Conservation (phyloP, 2,329 filamentous ascomycete species). For the Penicillium sp. region DNA sequence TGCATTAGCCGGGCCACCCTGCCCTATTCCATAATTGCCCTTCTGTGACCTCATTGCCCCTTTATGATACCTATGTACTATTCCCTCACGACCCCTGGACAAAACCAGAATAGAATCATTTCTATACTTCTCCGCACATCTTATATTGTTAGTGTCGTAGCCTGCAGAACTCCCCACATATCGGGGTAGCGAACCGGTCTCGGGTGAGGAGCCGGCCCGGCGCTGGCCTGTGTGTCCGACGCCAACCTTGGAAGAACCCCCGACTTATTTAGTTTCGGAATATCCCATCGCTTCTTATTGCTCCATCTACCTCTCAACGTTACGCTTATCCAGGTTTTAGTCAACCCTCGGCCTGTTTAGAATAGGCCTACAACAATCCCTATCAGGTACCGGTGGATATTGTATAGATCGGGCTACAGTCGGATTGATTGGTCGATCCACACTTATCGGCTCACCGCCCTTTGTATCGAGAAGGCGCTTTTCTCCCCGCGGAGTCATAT, state of each 20-base stretch:
- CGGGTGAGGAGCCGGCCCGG: constrained; percentile 4
- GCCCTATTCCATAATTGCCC: constrained; percentile 11
- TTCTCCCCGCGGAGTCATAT: constrained; percentile 17
- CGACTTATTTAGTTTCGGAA: neutral
- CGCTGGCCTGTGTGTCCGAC: neutral
- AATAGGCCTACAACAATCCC: neutral
- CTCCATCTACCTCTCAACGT: no score
- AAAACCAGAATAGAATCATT: constrained; percentile 10
- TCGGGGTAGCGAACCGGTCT: constrained; percentile 6
- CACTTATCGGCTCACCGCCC: constrained; percentile 33
- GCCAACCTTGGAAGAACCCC: neutral
- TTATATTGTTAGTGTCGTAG: neutral
- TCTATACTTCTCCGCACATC: neutral
- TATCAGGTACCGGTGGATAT: neutral
- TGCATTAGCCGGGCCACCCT: constrained; percentile 16
- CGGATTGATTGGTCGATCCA: constrained; percentile 20
- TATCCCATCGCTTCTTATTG: neutral
- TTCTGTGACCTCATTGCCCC: neutral
- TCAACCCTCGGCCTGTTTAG: neutral
- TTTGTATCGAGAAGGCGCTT: constrained; percentile 19
- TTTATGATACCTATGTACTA: constrained; percentile 15
- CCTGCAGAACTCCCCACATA: constrained; percentile 5
- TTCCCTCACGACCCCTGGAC: constrained; percentile 4
- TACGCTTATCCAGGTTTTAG: neutral
- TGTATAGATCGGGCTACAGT: neutral